A percentile compares a stretch with the other conserved stretches of the same genome.
phyloP scores from a whole-genome alignment of 2,329 filamentous ascomycete genomes.

The Davidsoniella eucalypti region DNA sequence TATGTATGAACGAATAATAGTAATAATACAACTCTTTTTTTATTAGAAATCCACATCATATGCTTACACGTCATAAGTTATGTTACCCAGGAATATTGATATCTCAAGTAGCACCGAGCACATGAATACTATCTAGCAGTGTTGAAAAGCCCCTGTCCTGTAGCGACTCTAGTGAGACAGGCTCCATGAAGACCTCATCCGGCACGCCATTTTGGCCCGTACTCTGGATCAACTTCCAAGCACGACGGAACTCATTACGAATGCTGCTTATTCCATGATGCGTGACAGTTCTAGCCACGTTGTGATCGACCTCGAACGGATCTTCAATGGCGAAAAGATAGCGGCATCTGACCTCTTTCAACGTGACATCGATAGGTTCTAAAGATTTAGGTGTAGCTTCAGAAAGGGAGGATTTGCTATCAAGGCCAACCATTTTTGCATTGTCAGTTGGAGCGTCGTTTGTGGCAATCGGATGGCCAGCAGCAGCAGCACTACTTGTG shows the following conservation, averaged over 20 bases:
- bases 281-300: constrained; percentile 73
- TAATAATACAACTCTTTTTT: too few relatives aligned
- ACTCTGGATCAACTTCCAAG: constrained; percentile 51
- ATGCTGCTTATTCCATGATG: constrained; percentile 70
- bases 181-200: constrained; percentile 35
- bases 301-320: constrained; percentile 77
- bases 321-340: constrained; percentile 86
- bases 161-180: constrained; percentile 26
- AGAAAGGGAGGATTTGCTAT: constrained; percentile 14
- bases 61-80: too few relatives aligned
- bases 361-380: constrained; percentile 19
- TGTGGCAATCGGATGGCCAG: constrained; percentile 3
- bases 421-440: neutral
- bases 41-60: too few relatives aligned
- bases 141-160: constrained; percentile 17
- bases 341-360: constrained; percentile 59
- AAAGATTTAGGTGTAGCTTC: neutral
- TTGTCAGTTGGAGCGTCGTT: constrained; percentile 7
- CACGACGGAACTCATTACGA: constrained; percentile 67
- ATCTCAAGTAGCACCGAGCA: neutral
- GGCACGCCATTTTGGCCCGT: constrained; percentile 24
- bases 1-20: neutral
- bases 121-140: constrained; percentile 6
- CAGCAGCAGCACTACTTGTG: neutral
- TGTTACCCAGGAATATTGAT: too few relatives aligned